Base-by-base conservation (phyloP, 2,329 filamentous ascomycete species). In the Cephalotrichum gorgonifer region DNA sequence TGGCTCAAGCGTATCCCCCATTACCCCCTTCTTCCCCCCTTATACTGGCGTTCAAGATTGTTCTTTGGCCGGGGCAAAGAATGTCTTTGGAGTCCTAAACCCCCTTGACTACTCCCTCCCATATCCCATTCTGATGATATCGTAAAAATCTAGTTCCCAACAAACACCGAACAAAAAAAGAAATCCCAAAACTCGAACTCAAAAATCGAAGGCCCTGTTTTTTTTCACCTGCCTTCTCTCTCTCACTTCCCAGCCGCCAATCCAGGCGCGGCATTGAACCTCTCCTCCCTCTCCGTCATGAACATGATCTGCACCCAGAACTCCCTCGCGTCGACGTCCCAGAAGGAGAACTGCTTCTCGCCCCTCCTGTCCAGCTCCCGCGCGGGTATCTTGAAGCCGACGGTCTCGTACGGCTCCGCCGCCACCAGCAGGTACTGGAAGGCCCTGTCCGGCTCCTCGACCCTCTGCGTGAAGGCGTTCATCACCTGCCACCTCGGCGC, bases 291-390 rank as follows among this genome's bases (percentile, higher is more conserved):
- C 74, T 98, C 93, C 35, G 93, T 97, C 79, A 96, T 93, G 71
- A 97, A 98, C 74, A 97, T 86, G 55, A 98, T 78, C 73, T 97
- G 93, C 38, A 96, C 79, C 88, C 89, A 97, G 63, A 94, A 98
- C 72, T 97, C 91, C 74, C 94, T 95, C 54, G 85, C 82, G 65
- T 98, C 93, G 52, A 85, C 83, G 68, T 98, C 93, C 74, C 90
- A 98, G 83, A 90, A 97, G 48, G 81, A 85, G 78, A 91, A 98
- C 67, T 90, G 93, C 60, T 84, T 79, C 50, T 87, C 90, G 56
- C 94, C 89, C 23, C 86, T 78, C 58, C 89, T 80, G 69, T 98
- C 93, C 52, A 98, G 82, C 73, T 97, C 93, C 52, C 88, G 76
- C 5, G 90, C 88, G 65, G 95, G 93, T 49, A 98, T 74, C 75